Evolutionary conservation across 2,329 filamentous ascomycete species (phyloP).

Genomic region (Fusarium sulawesiense): DNA sequence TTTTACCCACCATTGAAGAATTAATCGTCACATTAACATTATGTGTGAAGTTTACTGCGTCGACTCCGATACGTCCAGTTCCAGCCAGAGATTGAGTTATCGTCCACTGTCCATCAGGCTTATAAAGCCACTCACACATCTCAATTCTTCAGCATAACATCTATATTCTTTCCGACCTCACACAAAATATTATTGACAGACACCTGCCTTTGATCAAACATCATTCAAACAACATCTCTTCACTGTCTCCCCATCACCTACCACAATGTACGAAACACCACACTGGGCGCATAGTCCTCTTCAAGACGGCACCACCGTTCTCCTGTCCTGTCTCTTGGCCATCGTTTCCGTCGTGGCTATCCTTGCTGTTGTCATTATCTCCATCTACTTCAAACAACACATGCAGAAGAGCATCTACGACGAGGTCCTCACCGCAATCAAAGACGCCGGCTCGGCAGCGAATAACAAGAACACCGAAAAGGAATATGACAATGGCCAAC

Average conservation of each 20-base stretch:
- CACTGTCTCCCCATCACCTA: background rate
- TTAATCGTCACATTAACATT: background rate
- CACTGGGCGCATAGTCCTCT: background rate
- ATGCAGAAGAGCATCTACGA: background rate
- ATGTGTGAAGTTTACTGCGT: background rate
- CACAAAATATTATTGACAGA: background rate
- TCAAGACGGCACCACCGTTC: background rate
- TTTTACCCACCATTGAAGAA: too few species aligned
- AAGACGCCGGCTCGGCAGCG: background rate
- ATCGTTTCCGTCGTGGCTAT: background rate
- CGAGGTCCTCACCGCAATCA: background rate
- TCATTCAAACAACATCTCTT: background rate
- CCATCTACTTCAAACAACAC: background rate
- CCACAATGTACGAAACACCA: background rate
- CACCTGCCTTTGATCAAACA: background rate
- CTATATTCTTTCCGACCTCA: background rate
- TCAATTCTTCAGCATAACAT: background rate
- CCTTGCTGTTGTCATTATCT: background rate
- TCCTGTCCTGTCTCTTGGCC: background rate
- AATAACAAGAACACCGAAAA: background rate
- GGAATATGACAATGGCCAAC: background rate
- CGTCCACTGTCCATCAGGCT: background rate
- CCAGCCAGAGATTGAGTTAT: too few species aligned
- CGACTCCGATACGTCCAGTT: background rate
- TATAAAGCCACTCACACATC: background rate